Evolutionary conservation across 2,329 filamentous ascomycete genomes (phyloP), one percentile per base, ranked within the genome.

Genomic region (Neofusicoccum laricinum): DNA sequence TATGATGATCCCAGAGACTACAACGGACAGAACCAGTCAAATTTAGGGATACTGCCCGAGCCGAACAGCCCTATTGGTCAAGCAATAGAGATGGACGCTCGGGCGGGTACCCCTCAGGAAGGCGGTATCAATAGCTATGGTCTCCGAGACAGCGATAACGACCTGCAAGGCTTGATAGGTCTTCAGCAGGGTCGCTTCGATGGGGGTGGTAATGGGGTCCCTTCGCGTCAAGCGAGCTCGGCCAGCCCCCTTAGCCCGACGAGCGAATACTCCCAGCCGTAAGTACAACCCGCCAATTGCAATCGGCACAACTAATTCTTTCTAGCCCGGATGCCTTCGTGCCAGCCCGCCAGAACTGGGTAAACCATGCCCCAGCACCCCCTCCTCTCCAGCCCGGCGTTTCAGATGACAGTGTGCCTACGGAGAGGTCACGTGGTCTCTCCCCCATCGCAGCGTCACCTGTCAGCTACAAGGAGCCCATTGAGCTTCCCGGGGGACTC

Each of bases 51-150:
- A 67, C 61, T 68, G 69, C 48, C 63, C 63, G 57, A 41, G 36
- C 53, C 50, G 38, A 50, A 63, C 45, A 50, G 25, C 41, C 71
- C 77, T 14, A 79, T 88, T 12, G 88, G 88, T 10, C 88, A 89
- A 71, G 87, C 90, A 2, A 85, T 93, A 61, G 92, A 95, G 75
- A 93, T 96, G 91, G 89, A 93, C 73, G 88, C 89, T 38, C 81
- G 83, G 55, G 70, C 65, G 25, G 73, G 72, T 8, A 72, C 73
- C 43, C 73, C 73, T 51, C 67, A 32, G 59, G 46, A 21, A 45
- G n/a, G 48, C 15, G 68, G 67, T 17, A 25, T 49, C 8, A 66
- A 43, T 17, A 73, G 72, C 50, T 82, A 79, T 58, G 80, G 79
- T 5, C 65, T 82, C 32, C 74, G 80, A 55, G 88, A 91, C 61